These are phyloP conservation scores for Penicillium fimorum DNA, from an alignment of 495 filamentous ascomycete genomes.

Conservation along the genomic window DNA sequence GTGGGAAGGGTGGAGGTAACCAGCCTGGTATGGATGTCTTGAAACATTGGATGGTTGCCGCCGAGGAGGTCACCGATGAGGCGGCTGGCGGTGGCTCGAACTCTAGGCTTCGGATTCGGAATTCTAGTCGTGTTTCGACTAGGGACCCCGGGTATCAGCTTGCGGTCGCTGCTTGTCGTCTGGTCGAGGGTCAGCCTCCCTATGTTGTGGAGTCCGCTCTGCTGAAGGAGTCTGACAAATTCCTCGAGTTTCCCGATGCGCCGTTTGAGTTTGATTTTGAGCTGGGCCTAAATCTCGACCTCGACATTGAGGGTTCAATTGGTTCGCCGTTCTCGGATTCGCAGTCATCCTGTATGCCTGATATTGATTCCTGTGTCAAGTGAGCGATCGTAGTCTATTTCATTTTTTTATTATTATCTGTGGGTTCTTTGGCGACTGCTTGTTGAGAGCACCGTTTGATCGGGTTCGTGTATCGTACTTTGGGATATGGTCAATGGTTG, in stretches of 20 bases:
- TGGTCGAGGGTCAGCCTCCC: slow-evolving; percentile 1
- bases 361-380: slow-evolving; percentile 40
- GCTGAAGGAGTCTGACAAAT: slow-evolving; percentile 34
- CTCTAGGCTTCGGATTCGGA: not conserved
- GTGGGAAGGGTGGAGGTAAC: slow-evolving; percentile 81
- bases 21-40: slow-evolving; percentile 77
- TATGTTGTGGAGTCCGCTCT: slow-evolving; percentile 30
- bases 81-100: not conserved
- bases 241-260: slow-evolving; percentile 23
- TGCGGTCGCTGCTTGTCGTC: not conserved
- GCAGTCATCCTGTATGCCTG: slow-evolving; percentile 31
- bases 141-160: not conserved
- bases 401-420: slow-evolving; percentile 8
- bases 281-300: not conserved
- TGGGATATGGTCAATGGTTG: slow-evolving; percentile 2
- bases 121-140: not conserved
- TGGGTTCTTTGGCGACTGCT: slow-evolving; percentile 11
- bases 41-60: slow-evolving; percentile 79
- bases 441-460: slow-evolving; percentile 8
- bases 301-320: not conserved
- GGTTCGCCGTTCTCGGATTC: slow-evolving; percentile 29
- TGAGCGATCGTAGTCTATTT: slow-evolving; percentile 22
- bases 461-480: slow-evolving; percentile 13
- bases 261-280: slow-evolving; percentile 24
- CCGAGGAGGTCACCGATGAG: slow-evolving; percentile 47